phyloP scores from a whole-genome alignment of 352 stramenopile species.

The Pythium sukuiense region DNA sequence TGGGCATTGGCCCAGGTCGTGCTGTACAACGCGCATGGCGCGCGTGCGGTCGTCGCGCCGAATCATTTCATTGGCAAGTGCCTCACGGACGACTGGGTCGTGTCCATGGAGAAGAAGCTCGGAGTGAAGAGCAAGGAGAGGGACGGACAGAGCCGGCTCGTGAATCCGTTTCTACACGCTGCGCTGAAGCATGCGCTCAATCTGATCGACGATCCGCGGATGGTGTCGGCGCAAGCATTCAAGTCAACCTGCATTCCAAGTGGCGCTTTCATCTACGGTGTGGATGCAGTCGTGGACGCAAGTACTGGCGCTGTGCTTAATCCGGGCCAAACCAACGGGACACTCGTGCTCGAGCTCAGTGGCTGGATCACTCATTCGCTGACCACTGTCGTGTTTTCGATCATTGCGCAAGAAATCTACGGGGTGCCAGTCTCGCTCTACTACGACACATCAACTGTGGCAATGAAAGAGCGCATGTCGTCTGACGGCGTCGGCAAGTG shows the following conservation, averaged over 20 bases:
- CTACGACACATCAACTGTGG: conserved; percentile 10
- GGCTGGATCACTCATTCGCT: conserved; percentile 49
- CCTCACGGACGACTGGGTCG: neutral
- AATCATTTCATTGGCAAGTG: neutral
- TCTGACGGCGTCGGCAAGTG: conserved; percentile 32
- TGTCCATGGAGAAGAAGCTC: neutral
- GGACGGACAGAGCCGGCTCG: neutral
- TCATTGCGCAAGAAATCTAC: conserved; percentile 45
- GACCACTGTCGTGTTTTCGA: conserved; percentile 35
- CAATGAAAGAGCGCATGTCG: conserved; percentile 34
- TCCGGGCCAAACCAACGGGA: neutral
- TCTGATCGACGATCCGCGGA: neutral
- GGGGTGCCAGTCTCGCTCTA: conserved; percentile 32
- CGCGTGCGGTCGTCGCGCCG: neutral
- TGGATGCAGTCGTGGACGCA: neutral
- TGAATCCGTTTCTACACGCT: neutral
- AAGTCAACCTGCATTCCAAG: neutral
- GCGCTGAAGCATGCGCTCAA: neutral
- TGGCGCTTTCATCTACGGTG: neutral
- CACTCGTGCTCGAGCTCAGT: conserved; percentile 31
- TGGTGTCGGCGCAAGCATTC: neutral
- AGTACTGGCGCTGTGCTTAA: neutral
- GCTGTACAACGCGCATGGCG: neutral
- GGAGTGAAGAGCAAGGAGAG: neutral
- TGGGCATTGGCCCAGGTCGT: neutral